A percentile compares a stretch with the other conserved stretches of the same genome.
Evolutionary conservation across 305 asterid species (phyloP).

Genomic region (Fraxinus latifolia): DNA sequence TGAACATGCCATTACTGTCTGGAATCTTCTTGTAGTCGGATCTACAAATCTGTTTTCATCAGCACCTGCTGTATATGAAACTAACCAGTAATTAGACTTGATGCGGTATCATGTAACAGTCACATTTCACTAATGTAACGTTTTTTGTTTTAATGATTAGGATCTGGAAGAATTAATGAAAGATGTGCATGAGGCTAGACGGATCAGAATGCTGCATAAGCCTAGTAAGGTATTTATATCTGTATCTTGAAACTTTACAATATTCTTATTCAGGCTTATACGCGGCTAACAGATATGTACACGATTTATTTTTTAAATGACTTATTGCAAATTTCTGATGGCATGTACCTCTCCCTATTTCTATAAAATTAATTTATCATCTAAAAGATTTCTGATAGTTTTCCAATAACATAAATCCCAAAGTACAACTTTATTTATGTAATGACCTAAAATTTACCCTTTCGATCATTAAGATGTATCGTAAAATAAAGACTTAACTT

Average conservation of each 20-base stretch:
- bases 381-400: not conserved
- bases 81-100: not conserved
- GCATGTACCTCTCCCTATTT: not conserved
- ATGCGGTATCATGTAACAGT: not conserved
- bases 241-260: conserved; percentile 14
- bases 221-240: conserved; percentile 73
- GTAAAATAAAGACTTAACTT: no score
- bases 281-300: not conserved
- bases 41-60: not conserved
- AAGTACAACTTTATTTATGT: not conserved
- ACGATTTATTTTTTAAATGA: not conserved
- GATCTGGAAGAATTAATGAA: conserved; percentile 87
- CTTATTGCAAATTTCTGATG: not conserved
- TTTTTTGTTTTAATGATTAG: conserved; percentile 34
- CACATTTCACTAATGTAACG: not conserved
- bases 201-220: conserved; percentile 96
- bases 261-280: conserved; percentile 10
- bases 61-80: not conserved
- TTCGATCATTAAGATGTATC: no score
- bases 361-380: not conserved
- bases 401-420: not conserved
- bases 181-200: conserved; percentile 95
- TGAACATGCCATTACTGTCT: not conserved
- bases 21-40: not conserved
- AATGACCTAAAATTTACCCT: no score